These are phyloP conservation scores for Erodium texanum DNA, from an alignment of 441 rosid species.

Conservation along the genomic window DNA sequence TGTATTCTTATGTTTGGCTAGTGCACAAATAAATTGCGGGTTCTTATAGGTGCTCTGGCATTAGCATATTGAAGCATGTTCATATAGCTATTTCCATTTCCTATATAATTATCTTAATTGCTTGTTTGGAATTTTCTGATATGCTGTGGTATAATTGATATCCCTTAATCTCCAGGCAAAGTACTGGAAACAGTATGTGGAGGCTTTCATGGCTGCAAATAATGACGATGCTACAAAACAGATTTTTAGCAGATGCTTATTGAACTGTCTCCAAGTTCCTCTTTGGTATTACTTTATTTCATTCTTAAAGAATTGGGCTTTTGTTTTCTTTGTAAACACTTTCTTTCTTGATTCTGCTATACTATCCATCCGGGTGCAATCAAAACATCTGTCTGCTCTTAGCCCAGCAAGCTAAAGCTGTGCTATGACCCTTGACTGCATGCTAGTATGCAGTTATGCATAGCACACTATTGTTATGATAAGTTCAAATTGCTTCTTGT, in stretches of 20 bases:
- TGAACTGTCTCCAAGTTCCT: conserved; percentile 88
- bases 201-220: conserved; percentile 70
- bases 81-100: background rate
- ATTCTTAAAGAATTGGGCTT: too few species aligned
- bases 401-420: background rate
- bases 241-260: conserved; percentile 83
- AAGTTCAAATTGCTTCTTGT: background rate
- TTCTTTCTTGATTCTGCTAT: background rate
- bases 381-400: background rate
- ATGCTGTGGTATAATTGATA: conserved; percentile 2
- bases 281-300: conserved; percentile 51
- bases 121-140: background rate
- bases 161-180: conserved; percentile 46
- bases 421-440: background rate
- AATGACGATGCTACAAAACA: conserved; percentile 85
- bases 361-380: background rate
- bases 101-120: too few species aligned
- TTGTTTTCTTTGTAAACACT: background rate
- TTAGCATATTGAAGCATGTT: background rate
- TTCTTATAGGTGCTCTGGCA: background rate
- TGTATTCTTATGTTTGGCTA: background rate
- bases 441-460: background rate
- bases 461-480: background rate
- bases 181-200: conserved; percentile 94
- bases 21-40: background rate